Evolutionary conservation across 2,329 filamentous ascomycete genomes (phyloP), one percentile per base, ranked within the genome.

Genomic region (Davidsoniella neocaledoniae): DNA sequence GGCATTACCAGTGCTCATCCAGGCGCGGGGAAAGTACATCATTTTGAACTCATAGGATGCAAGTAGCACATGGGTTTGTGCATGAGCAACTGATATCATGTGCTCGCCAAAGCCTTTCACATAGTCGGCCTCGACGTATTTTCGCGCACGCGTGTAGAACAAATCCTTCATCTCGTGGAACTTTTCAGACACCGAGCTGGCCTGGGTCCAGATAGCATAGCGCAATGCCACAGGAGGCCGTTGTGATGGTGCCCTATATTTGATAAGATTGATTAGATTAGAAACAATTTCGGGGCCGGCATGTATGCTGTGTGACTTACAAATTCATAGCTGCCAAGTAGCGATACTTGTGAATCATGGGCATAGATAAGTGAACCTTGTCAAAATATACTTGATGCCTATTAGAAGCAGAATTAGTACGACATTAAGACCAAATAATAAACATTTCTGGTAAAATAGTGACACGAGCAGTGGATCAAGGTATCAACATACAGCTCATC

Each of bases 21-120:
- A 96, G 1, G 91, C 91, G 56, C 91, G 73, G 1, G 91, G 90
- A 58, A 96, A 96, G 63, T 87, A 93, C 85, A 96, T 94, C 74
- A 85, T 83, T 66, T 90, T 94, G 70, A 95, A 96, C 63, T 98
- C 91, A 58, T 94, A 95, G 0, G 76, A 79, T 5, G 80, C 77
- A 44, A 93, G 71, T 17, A 96, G 68, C 23, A 79, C 70, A 73
- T 93, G 93, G 1, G 85, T 78, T 62, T 98, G 91, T 46, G 82
- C 84, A 63, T 94, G 86, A 14, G 82, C 81, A 26, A 95, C 71
- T 1, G 83, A 90, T 56, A 95, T 83, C 61, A 93, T 83, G 56
- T 80, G 74, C 63, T 96, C 90, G 48, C 91, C 91, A 56, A 90
- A 87, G 3, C 90, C 88, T 62, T 85, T 91, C 70, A 95, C 80